These are phyloP conservation scores for Physocladia obscura DNA, from an alignment of 192 early-diverging fungal species.

Conservation along the genomic window DNA sequence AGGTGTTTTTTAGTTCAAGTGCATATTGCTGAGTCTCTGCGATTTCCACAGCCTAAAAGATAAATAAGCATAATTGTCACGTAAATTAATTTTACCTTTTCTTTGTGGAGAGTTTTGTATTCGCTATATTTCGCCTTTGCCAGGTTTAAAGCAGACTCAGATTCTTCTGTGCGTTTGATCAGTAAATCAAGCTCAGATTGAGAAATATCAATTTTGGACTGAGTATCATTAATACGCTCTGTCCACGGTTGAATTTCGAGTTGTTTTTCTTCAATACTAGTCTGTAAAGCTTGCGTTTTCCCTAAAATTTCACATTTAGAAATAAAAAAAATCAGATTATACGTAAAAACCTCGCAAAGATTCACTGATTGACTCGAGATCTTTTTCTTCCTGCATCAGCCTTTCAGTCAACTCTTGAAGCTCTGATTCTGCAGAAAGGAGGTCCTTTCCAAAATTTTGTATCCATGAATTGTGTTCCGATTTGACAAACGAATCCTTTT, in stretches of 20 bases:
- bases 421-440: constrained; percentile 58
- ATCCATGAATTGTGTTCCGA: constrained; percentile 68
- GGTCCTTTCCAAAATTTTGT: constrained; percentile 66
- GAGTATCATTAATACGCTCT: constrained; percentile 75
- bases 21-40: too few species aligned
- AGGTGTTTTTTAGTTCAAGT: constrained; percentile 9
- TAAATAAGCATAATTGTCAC: too few species aligned
- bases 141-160: constrained; percentile 16
- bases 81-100: constrained; percentile 30
- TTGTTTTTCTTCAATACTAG: constrained; percentile 82
- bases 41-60: neutral
- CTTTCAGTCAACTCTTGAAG: constrained; percentile 61
- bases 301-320: constrained; percentile 35
- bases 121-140: constrained; percentile 49
- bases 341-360: constrained; percentile 74
- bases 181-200: constrained; percentile 77
- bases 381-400: constrained; percentile 63
- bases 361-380: constrained; percentile 76
- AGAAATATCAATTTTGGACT: constrained; percentile 74
- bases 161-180: constrained; percentile 46
- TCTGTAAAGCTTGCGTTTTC: constrained; percentile 82
- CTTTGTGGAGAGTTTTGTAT: constrained; percentile 37
- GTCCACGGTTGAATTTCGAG: constrained; percentile 82
- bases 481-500: too few species aligned
- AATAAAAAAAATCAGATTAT: neutral